Evolutionary conservation across 2,329 filamentous ascomycete species (phyloP), one percentile per base, ranked within the genome.

Genomic region (Xylariaceae sp.): DNA sequence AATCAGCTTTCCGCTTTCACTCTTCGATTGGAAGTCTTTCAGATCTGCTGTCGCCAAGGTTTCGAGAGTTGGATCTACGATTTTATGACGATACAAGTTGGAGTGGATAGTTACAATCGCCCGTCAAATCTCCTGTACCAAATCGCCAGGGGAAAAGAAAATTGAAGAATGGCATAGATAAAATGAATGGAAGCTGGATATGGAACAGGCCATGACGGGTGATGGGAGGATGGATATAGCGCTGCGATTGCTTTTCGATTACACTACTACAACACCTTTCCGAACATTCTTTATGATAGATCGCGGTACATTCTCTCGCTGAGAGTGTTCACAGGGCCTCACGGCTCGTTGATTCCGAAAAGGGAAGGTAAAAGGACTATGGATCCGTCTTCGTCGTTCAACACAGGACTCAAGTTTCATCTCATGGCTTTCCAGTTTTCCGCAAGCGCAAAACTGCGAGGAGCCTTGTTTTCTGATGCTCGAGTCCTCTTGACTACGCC

Each of bases 261-360:
- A 40, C 57, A 54, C 24, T 44, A 34, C 29, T 21, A 53, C 48
- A 36, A 47, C 36, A 37, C 33, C 49, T 31, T 39, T 47, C 29
- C 9, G 36, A 36, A 55, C 37, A 23, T 52, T 36, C 34, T 36
- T 48, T 54, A 51, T 41, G 24, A 57, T 62, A 60, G 56, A 62
- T 39, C 8, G n/a, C 45, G 60, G 50, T 29, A 55, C 46, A 49
- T 39, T 43, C n/a, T 33, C 36, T 55, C 41, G 17, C 11, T 44
- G 51, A 58, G 50, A 50, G 23, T 52, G 48, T 58, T 50, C 44
- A 39, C 40, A 47, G 29, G 37, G 58, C 60, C 60, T 36, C 58
- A 58, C 60, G 60, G 60, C 60, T 53, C 14, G 17, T 53, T 46
- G 39, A 45, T 60, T 46, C 45, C 36, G 52, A 60, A 62, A 47